Evolutionary conservation across 768 basidiomycete genomes (phyloP), one percentile per base, ranked within the genome.

Genomic region (Rhizopogon salebrosus): DNA sequence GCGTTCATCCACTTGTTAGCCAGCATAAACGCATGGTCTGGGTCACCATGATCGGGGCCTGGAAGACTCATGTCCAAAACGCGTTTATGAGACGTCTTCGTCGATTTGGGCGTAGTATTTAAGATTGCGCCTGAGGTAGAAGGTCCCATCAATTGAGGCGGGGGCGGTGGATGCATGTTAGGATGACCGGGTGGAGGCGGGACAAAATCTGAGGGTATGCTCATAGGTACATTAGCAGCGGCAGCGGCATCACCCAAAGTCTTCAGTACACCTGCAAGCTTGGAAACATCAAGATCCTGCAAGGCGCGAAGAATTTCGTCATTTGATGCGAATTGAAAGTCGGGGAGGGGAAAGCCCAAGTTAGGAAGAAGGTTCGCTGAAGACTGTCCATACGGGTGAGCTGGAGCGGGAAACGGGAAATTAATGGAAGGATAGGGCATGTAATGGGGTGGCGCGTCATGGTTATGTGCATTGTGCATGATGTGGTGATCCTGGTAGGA

Each of bases 1-100:
- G 87, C 75, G 53, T 78, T 83, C 69, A 91, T 72, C 90, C 90
- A 92, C 63, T 86, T 91, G 43, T 80, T 90, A 1, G 88, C 82
- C 26, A 92, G 77, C 57, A 89, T 64, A 52, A 83, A 71, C 0
- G 85, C 83, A 62, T 89, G 88, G 36, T 80, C 80, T 10, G 76
- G 64, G 57, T 75, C 78, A 5, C 63, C 68, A 34, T 75, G 72
- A 31, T 75, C 75, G 51, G 64, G 65, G 4, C 69, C 73, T 34
- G 70, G 68, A 27, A 73, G 66, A 56, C 64, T 74, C 72, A 76
- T 71, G 54, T 75, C 73, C 38, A 78, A 62, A 3, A 73, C 70
- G 40, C 72, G 69, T 48, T 71, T 77, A 64, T 58, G 68, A 48
- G 51, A 62, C 34, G 55, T 68, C 48, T 72, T 70, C 14, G 65